These are phyloP conservation scores for Poa pratensis DNA, from an alignment of 176 grass and related monocot genomes.

Conservation along the genomic window DNA sequence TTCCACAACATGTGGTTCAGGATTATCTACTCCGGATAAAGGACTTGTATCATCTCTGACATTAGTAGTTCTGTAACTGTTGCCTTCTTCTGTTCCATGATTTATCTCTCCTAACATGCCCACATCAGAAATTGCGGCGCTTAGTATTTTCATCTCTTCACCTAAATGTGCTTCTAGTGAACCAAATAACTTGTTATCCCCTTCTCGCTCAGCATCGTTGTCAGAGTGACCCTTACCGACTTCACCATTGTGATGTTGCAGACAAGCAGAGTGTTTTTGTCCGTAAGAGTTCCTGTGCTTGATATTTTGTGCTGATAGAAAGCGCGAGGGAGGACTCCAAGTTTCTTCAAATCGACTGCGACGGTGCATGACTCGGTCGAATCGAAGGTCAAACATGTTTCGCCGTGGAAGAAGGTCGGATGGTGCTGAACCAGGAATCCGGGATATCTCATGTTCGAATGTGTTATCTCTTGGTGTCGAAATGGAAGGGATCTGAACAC, in stretches of 20 bases:
- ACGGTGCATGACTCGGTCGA: conserved; percentile 36
- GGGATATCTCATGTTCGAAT: conserved; percentile 48
- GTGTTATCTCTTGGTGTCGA: conserved; percentile 47
- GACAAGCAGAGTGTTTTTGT: not conserved
- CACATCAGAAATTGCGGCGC: conserved; percentile 41
- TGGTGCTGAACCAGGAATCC: conserved; percentile 63
- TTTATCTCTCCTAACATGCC: conserved; percentile 32
- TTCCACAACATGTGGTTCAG: conserved; percentile 25
- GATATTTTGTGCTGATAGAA: conserved; percentile 22
- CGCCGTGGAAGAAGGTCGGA: conserved; percentile 44
- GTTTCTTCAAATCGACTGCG: conserved; percentile 35
- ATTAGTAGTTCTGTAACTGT: not conserved
- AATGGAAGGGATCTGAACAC: conserved; percentile 58
- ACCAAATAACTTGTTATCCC: conserved; percentile 41
- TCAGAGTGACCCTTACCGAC: not conserved
- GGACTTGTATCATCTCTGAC: not conserved
- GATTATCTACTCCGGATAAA: not conserved
- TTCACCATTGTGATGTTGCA: not conserved
- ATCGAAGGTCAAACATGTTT: conserved; percentile 57
- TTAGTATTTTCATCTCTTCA: conserved; percentile 55
- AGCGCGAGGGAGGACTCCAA: conserved; percentile 45
- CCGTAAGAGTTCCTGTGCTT: conserved; percentile 36
- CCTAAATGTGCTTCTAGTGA: conserved; percentile 45
- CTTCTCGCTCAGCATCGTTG: conserved; percentile 7
- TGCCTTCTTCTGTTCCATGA: conserved; percentile 3